Evolutionary conservation across 495 filamentous ascomycete genomes (phyloP), one percentile per base, ranked within the genome.

Genomic region (Letharia columbiana): DNA sequence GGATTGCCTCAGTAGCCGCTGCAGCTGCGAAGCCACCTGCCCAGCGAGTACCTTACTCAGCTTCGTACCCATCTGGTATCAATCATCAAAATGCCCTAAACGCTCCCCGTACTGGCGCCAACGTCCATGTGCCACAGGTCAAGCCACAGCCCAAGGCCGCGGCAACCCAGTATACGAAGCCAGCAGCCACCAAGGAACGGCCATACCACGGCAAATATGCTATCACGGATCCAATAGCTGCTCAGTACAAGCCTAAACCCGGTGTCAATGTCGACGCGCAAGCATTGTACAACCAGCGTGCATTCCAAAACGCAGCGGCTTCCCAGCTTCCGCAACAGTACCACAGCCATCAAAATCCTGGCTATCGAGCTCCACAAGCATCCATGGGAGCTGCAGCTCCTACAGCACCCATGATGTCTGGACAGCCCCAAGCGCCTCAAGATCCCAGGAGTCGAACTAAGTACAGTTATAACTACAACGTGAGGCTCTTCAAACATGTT

Each of bases 11-110:
- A 62, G 64, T 70, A 69, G 68, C 69, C 68, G 73, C 73, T 70
- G 70, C 70, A 67, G 73, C 74, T 77, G 74, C 70, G 75, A 73
- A 74, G 73, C 75, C 74, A 74, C 71, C 74, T n/a, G 31, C 56
- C n/a, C 64, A 59, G 40, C 71, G 70, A 47, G 67, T 60, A 41
- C 66, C 67, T 44, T 71, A 50, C 45, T 62, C 71, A 35, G 65
- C 71, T 23, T 61, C 65, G 5, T 66, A 68, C 45, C 62, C 71
- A 44, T 62, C 64, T 44, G 63, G 42, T 12, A 49, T 66, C 42
- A 73, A 69, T 59, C 65, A 71, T 59, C 67, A 71, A 28, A 68
- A 71, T 61, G 69, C 69, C 10, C 58, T 67, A 9, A 70, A 69
- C 54, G 69, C 67, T 23, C 62, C 67, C 33, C 59, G 67, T 23